Conservation (phyloP, 805 yeast species). For the Spathaspora sp. region DNA sequence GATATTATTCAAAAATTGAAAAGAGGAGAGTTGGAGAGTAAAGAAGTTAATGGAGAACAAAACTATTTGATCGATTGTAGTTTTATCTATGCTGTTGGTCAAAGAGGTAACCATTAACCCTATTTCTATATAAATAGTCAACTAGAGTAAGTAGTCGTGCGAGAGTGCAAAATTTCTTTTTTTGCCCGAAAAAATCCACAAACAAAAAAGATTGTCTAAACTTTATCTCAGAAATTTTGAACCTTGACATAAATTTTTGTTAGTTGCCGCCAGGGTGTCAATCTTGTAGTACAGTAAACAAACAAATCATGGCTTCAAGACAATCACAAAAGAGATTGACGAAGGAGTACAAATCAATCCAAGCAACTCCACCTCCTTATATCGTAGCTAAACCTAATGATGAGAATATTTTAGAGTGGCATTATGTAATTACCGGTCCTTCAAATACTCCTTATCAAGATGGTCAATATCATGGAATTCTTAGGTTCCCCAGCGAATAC, state of each 20-base stretch:
- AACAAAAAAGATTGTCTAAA: neutral
- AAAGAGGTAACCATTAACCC: slow-evolving; percentile 2
- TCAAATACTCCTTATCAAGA: slow-evolving; percentile 81
- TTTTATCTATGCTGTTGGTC: slow-evolving; percentile 27
- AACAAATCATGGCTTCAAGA: slow-evolving; percentile 30
- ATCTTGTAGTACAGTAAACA: neutral
- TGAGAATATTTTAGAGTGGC: slow-evolving; percentile 87
- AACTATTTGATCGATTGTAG: slow-evolving; percentile 15
- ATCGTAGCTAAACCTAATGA: slow-evolving; percentile 85
- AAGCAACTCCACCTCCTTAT: slow-evolving; percentile 79
- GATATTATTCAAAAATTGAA: slow-evolving; percentile 10
- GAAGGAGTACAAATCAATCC: slow-evolving; percentile 76
- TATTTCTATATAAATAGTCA: neutral
- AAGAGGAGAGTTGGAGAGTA: slow-evolving; percentile 12
- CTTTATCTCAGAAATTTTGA: neutral
- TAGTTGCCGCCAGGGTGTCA: neutral
- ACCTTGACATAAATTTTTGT: neutral
- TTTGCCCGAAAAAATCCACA: neutral
- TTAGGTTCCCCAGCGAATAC: slow-evolving; percentile 77
- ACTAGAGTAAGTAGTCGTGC: neutral
- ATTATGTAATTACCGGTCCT: slow-evolving; percentile 88
- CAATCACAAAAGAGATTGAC: slow-evolving; percentile 52
- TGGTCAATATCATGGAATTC: slow-evolving; percentile 90
- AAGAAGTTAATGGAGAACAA: slow-evolving; percentile 5
- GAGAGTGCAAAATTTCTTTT: neutral